These are phyloP conservation scores for Pseudocercospora musae DNA, from an alignment of 2,329 filamentous ascomycete species.

Conservation along the genomic window DNA sequence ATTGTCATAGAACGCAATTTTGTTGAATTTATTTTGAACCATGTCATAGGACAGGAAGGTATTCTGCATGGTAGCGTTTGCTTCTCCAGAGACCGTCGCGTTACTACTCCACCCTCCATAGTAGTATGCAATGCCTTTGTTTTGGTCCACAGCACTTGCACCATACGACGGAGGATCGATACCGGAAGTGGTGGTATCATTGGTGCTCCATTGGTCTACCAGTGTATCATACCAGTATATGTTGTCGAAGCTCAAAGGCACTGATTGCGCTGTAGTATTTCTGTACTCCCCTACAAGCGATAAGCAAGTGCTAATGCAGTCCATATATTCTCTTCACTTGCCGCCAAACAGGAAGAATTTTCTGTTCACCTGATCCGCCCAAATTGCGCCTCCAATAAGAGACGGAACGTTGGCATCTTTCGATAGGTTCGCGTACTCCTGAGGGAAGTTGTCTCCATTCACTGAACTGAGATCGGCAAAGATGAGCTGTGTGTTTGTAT, in stretches of 20 bases:
- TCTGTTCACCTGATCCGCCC: slow-evolving; percentile 62
- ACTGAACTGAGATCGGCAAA: slow-evolving; percentile 52
- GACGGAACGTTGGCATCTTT: slow-evolving; percentile 59
- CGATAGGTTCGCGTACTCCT: slow-evolving; percentile 55
- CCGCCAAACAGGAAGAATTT: slow-evolving; percentile 62
- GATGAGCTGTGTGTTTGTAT: slow-evolving; percentile 55
- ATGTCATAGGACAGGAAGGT: slow-evolving; percentile 58
- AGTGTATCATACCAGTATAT: neutral
- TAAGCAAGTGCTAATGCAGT: slow-evolving; percentile 30
- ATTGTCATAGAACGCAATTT: slow-evolving; percentile 42
- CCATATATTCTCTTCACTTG: slow-evolving; percentile 33
- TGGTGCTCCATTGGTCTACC: neutral
- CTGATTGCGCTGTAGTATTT: neutral
- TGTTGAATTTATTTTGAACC: slow-evolving; percentile 54
- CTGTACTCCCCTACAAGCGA: slow-evolving; percentile 37
- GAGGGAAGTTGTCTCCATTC: slow-evolving; percentile 47
- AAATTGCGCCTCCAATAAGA: slow-evolving; percentile 50
- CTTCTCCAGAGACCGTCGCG: slow-evolving; percentile 22
- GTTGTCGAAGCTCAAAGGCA: neutral
- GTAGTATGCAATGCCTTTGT: slow-evolving; percentile 45
- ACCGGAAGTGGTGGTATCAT: neutral
- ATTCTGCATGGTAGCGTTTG: slow-evolving; percentile 44
- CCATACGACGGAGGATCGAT: slow-evolving; percentile 44
- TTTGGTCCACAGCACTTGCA: slow-evolving; percentile 53
- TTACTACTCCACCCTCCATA: slow-evolving; percentile 60